phyloP scores from a whole-genome alignment of 2,329 filamentous ascomycete genomes.

The Aspergillus tamarii region DNA sequence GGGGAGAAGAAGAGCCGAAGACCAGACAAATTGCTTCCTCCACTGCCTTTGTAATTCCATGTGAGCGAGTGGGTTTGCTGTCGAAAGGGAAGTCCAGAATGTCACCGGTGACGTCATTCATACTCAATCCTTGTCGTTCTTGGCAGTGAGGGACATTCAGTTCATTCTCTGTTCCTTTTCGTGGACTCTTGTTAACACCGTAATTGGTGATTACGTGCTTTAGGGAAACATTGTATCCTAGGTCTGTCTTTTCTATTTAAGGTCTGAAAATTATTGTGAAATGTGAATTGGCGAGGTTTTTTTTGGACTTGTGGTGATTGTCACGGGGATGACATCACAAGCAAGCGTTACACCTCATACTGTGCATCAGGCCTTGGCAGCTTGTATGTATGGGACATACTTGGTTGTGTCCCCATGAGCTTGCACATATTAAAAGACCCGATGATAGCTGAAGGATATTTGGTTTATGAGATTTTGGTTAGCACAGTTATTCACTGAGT shows the following conservation, averaged over 20 bases:
- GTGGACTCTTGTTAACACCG: not conserved
- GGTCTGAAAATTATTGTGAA: not conserved
- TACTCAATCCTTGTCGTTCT: constrained; percentile 4
- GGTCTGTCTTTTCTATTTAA: not conserved
- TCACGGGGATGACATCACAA: not conserved
- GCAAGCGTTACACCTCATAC: not conserved
- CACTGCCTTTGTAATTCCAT: not conserved
- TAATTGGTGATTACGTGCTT: not conserved
- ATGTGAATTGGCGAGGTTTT: not conserved
- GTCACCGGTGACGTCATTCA: constrained; percentile 18
- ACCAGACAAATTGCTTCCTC: not conserved
- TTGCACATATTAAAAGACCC: not conserved
- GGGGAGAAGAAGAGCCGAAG: not conserved
- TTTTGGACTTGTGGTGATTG: not conserved
- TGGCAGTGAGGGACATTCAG: not conserved
- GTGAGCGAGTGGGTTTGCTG: not conserved
- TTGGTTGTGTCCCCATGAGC: not conserved
- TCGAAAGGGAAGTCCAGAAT: not conserved
- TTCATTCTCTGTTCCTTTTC: not conserved
- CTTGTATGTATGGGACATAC: not conserved
- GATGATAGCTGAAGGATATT: not conserved
- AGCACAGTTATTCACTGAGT: not conserved
- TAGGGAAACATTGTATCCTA: not conserved
- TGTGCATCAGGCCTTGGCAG: not conserved
- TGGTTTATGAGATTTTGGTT: not conserved